Conservation (phyloP, 1,284 basidiomycete genomes). For the Pterulicium gracile region DNA sequence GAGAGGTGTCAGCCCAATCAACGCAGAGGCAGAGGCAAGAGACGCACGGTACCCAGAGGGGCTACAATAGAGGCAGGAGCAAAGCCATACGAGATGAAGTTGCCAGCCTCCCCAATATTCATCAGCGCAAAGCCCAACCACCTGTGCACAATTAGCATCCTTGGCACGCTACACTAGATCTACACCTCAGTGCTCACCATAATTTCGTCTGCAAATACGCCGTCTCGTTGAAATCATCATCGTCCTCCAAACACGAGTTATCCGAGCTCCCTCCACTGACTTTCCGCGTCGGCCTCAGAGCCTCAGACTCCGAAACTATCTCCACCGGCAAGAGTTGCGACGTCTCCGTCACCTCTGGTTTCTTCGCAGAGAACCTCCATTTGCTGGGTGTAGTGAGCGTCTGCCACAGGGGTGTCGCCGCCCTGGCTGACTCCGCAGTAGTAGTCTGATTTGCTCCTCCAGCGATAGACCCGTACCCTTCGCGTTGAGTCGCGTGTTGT, state of each 20-base stretch:
- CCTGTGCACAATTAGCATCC: constrained; percentile 33
- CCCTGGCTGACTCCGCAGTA: too few relatives aligned
- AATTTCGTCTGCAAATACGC: constrained; percentile 77
- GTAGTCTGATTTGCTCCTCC: not conserved
- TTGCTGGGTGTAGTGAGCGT: not conserved
- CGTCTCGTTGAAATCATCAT: constrained; percentile 32
- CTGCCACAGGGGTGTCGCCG: too few relatives aligned
- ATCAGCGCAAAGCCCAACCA: constrained; percentile 87
- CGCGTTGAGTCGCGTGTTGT: not conserved
- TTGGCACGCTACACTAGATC: constrained; percentile 6
- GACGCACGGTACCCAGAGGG: constrained; percentile 80
- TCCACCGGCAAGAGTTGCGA: constrained; percentile 18
- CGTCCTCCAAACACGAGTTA: constrained; percentile 14
- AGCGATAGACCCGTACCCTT: not conserved
- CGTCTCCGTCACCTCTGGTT: not conserved
- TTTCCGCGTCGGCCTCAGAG: constrained; percentile 9
- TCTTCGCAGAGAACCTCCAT: not conserved
- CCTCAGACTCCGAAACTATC: constrained; percentile 22
- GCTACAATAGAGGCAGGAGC: constrained; percentile 90
- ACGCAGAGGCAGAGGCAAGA: constrained; percentile 2
- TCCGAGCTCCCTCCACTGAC: constrained; percentile 7
- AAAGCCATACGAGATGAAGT: constrained; percentile 83
- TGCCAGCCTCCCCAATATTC: constrained; percentile 86
- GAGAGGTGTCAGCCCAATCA: constrained; percentile 7
- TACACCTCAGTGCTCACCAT: constrained; percentile 35